phyloP scores from a whole-genome alignment of 164 flowering plant genomes.

The Piper betle region DNA sequence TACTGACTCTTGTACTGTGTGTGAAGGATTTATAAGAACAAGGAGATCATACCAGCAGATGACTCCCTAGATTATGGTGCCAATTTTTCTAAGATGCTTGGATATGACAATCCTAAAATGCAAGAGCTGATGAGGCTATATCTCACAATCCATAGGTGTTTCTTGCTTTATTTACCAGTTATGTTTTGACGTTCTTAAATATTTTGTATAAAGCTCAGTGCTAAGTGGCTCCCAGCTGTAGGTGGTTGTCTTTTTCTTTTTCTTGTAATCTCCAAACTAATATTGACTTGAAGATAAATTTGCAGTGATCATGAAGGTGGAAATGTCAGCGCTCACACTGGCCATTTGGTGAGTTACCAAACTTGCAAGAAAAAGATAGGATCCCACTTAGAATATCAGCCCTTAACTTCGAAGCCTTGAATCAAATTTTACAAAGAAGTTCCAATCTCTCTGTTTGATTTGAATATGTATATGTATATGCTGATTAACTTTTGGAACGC shows the following conservation, averaged over 20 bases:
- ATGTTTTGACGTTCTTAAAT: neutral
- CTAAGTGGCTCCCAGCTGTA: neutral
- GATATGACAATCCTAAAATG: slow-evolving; percentile 84
- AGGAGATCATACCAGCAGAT: slow-evolving; percentile 47
- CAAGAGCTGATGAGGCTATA: slow-evolving; percentile 96
- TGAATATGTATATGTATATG: too few relatives aligned
- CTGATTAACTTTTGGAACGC: neutral
- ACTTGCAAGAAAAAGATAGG: neutral
- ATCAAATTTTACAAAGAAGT: neutral
- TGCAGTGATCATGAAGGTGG: slow-evolving; percentile 99
- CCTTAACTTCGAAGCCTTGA: neutral
- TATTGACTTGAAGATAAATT: neutral
- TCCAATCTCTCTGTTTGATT: neutral
- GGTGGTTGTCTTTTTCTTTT: neutral
- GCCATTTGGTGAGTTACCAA: slow-evolving; percentile 60
- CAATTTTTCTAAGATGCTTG: slow-evolving; percentile 92
- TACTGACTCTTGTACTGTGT: slow-evolving; percentile 1
- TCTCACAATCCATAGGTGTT: slow-evolving; percentile 79
- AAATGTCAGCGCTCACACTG: slow-evolving; percentile 98
- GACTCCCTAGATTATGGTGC: slow-evolving; percentile 88
- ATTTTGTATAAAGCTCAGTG: neutral
- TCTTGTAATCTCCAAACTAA: neutral
- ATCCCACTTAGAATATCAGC: neutral
- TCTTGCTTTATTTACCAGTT: neutral
- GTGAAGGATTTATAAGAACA: slow-evolving; percentile 73